phyloP scores from a whole-genome alignment of 805 yeast genomes.

The Kodamaea sagamina region DNA sequence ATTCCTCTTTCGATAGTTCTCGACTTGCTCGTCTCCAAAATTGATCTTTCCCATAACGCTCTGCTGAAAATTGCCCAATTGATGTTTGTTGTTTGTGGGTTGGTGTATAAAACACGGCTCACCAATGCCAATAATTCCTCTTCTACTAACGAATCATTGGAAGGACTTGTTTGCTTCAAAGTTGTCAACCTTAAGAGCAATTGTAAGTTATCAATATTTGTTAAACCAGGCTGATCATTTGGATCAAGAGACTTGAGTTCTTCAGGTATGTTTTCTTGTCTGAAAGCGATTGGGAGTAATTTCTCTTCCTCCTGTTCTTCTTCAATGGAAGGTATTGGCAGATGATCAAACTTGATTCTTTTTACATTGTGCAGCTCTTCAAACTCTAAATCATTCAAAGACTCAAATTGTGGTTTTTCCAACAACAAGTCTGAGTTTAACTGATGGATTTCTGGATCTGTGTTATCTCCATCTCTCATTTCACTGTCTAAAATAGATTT shows the following conservation, averaged over 20 bases:
- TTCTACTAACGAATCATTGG: slow-evolving; percentile 66
- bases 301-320: slow-evolving; percentile 30
- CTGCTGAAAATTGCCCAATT: slow-evolving; percentile 81
- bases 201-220: slow-evolving; percentile 72
- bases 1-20: slow-evolving; percentile 93
- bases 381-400: slow-evolving; percentile 49
- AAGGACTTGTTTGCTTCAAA: slow-evolving; percentile 69
- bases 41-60: slow-evolving; percentile 87
- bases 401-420: slow-evolving; percentile 72
- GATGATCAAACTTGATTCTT: slow-evolving; percentile 43
- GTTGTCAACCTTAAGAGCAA: slow-evolving; percentile 66
- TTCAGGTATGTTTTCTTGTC: slow-evolving; percentile 63
- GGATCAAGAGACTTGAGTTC: slow-evolving; percentile 64
- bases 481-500: slow-evolving; percentile 24
- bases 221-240: slow-evolving; percentile 73
- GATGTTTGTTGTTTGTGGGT: slow-evolving; percentile 35
- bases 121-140: slow-evolving; percentile 83
- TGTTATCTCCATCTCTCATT: slow-evolving; percentile 18
- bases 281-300: slow-evolving; percentile 62
- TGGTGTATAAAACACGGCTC: slow-evolving; percentile 64
- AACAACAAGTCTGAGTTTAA: slow-evolving; percentile 76
- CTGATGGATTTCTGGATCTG: slow-evolving; percentile 56
- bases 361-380: slow-evolving; percentile 38
- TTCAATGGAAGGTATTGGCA: slow-evolving; percentile 6
- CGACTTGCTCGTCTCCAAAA: slow-evolving; percentile 75